Evolutionary conservation across 768 basidiomycete genomes (phyloP), one percentile per base, ranked within the genome.

Genomic region (Auricularia heimuer): DNA sequence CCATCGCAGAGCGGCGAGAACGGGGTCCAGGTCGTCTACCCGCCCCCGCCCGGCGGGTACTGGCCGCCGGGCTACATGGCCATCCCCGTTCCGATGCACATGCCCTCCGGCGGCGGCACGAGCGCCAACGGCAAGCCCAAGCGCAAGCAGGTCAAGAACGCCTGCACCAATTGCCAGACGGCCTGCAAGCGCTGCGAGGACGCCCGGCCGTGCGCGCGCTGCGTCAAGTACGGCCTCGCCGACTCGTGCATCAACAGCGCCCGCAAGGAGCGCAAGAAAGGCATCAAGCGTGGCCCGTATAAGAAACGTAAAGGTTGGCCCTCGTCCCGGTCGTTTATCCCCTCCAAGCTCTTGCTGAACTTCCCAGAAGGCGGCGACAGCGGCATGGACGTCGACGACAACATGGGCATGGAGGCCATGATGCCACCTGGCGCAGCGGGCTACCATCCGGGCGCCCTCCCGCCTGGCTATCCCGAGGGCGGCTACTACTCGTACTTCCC

Each of bases 211-310:
- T 88, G 86, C 72, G 81, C 82, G 63, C 80, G 86, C 35, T 88
- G 86, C 68, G 70, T 81, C 66, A 87, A 86, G 72, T 87, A 86
- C 69, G 85, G 84, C 3, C 77, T 86, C 39, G 78, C 80, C 12
- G 77, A 81, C 34, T 73, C 78, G n/a, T 88, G 86, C 68, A 68
- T 80, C 2, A 85, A 88, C 68, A 85, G 85, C 1, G 75, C 80
- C 18, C 76, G 86, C 67, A 88, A 88, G 71, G 86, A 87, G 72
- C 79, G 86, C 65, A 85, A 86, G 70, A 83, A 82, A 61, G 82
- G 82, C 34, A 77, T 83, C 66, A 84, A 84, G 70, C 80, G 82
- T 21, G 82, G 82, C 2, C 83, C 82, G 1, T 84, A 84, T 71
- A 71, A 70, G 66, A 84, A 83, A 67, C 80, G 82, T 65, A 83